These are phyloP conservation scores for Yarrowia keelungensis DNA, from an alignment of 805 yeast species.

Conservation along the genomic window DNA sequence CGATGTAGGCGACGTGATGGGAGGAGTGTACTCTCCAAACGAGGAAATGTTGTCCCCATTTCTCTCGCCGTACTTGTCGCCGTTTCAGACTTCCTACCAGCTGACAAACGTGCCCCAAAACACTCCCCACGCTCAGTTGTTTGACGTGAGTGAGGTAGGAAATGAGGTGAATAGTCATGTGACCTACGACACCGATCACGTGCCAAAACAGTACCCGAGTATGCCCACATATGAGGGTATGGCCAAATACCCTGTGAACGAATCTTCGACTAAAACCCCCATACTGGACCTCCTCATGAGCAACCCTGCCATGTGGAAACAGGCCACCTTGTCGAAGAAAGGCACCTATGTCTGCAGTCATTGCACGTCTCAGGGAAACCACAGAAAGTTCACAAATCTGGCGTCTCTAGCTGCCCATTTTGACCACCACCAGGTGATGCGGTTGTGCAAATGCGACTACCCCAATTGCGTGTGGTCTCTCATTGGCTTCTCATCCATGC, in stretches of 20 bases:
- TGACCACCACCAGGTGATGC: neutral
- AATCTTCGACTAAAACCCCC: no score
- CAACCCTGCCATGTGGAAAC: slow-evolving; percentile 21
- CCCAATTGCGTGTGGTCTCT: slow-evolving; percentile 13
- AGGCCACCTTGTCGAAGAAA: slow-evolving; percentile 19
- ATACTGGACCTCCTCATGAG: slow-evolving; percentile 1
- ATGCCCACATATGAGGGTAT: no score
- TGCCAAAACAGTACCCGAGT: no score
- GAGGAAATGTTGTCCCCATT: neutral
- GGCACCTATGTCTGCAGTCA: slow-evolving; percentile 35
- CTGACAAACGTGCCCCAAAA: no score
- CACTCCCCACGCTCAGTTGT: no score
- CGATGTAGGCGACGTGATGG: neutral
- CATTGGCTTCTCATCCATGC: slow-evolving; percentile 16
- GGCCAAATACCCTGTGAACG: no score
- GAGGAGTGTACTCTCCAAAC: no score
- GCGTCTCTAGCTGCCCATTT: slow-evolving; percentile 24
- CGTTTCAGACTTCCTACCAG: no score
- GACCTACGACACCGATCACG: no score
- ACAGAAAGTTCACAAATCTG: neutral
- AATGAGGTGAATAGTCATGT: no score
- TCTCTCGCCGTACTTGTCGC: neutral
- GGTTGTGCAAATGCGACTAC: slow-evolving; percentile 22
- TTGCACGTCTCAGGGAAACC: slow-evolving; percentile 6
- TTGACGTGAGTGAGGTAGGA: no score